Evolutionary conservation across 2,329 filamentous ascomycete genomes (phyloP).

Genomic region (Scedosporium boydii): DNA sequence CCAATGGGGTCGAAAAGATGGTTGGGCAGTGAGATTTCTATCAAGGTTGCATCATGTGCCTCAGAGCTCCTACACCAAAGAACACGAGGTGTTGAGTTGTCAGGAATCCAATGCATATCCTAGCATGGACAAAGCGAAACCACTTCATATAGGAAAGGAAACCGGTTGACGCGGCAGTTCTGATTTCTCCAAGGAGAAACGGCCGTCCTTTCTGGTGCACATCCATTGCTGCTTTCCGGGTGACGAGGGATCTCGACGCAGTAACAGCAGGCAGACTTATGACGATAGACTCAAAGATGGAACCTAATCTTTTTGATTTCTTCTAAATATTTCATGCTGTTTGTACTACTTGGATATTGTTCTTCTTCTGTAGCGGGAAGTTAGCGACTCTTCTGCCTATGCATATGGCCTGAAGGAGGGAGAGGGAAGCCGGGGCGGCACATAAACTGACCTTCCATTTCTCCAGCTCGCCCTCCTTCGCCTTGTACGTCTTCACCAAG

Average conservation of each 20-base stretch:
- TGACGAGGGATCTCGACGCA: too few relatives aligned
- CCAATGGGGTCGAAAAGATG: not conserved
- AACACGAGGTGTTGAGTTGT: slow-evolving; percentile 10
- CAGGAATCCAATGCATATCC: slow-evolving; percentile 11
- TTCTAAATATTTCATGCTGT: slow-evolving; percentile 37
- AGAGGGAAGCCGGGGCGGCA: not conserved
- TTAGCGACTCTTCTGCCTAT: slow-evolving; percentile 3
- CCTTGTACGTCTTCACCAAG: slow-evolving; percentile 91
- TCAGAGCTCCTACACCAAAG: not conserved
- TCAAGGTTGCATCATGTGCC: not conserved
- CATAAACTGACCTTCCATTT: slow-evolving; percentile 67
- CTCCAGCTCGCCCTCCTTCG: slow-evolving; percentile 89
- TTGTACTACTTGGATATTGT: slow-evolving; percentile 80
- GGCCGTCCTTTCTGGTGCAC: too few relatives aligned
- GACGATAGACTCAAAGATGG: too few relatives aligned
- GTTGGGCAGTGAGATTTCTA: not conserved
- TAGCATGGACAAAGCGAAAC: not conserved
- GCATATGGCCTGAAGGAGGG: not conserved
- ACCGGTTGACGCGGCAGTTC: too few relatives aligned
- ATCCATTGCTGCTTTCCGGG: too few relatives aligned
- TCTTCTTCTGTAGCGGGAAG: slow-evolving; percentile 59
- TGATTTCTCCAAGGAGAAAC: too few relatives aligned
- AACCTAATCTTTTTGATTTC: not conserved
- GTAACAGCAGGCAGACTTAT: too few relatives aligned
- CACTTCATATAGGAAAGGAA: too few relatives aligned